These are phyloP conservation scores for Pleurotus tuber-regium DNA, from an alignment of 768 basidiomycete species.

Conservation along the genomic window DNA sequence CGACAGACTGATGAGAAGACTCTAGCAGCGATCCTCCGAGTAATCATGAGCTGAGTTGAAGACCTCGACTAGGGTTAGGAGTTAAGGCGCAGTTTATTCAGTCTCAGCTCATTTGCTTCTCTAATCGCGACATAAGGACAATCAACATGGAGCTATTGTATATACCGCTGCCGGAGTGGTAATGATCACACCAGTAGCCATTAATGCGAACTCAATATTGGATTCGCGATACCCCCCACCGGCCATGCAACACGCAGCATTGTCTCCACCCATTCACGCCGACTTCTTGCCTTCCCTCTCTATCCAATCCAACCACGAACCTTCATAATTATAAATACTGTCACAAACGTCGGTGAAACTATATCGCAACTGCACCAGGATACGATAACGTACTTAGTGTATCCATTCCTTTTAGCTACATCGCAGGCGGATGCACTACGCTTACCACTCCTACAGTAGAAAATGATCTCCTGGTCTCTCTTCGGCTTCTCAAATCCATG, in stretches of 20 bases:
- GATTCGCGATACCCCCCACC: too few relatives aligned
- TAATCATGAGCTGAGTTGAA: conserved; percentile 20
- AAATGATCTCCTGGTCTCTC: conserved; percentile 71
- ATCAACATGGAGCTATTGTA: too few relatives aligned
- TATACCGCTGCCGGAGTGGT: too few relatives aligned
- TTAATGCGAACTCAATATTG: too few relatives aligned
- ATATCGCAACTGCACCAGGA: conserved; percentile 4
- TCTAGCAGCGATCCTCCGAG: conserved; percentile 19
- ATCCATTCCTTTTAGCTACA: conserved; percentile 79
- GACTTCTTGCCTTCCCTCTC: conserved; percentile 40
- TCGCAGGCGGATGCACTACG: conserved; percentile 82
- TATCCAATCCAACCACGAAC: conserved; percentile 89
- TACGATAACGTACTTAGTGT: conserved; percentile 57
- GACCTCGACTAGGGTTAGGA: conserved; percentile 26
- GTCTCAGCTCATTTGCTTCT: too few relatives aligned
- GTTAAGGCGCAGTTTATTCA: too few relatives aligned
- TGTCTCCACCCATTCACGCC: too few relatives aligned
- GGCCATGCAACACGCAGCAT: too few relatives aligned
- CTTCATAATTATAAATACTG: conserved; percentile 74
- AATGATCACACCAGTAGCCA: too few relatives aligned
- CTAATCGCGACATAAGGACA: too few relatives aligned
- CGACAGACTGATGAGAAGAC: conserved; percentile 12
- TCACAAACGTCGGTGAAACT: not conserved
- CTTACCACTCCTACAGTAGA: conserved; percentile 90
- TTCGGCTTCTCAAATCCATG: conserved; percentile 76